Conservation (phyloP, 169 alveolate genomes). For the Theileria equi region DNA sequence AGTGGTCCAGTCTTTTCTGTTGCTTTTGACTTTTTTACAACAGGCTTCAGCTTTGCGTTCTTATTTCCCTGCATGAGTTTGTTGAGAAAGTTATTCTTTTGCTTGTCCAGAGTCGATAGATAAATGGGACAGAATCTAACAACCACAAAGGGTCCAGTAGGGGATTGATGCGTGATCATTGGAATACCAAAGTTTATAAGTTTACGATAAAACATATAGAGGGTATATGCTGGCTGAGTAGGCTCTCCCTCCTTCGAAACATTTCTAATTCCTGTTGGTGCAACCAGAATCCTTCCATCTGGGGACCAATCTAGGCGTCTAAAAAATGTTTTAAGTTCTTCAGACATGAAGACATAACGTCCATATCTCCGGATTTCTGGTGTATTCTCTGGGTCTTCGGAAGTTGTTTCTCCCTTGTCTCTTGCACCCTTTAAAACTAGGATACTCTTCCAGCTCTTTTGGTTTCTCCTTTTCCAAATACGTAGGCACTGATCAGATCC, state of each 20-base stretch:
- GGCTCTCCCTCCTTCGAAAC: slow-evolving; percentile 13
- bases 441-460: slow-evolving; percentile 72
- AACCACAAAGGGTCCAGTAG: slow-evolving; percentile 65
- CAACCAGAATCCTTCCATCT: slow-evolving; percentile 80
- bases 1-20: neutral
- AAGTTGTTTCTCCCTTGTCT: slow-evolving; percentile 45
- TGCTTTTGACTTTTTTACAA: slow-evolving; percentile 5
- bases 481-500: slow-evolving; percentile 80
- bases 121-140: slow-evolving; percentile 57
- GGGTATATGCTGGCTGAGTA: slow-evolving; percentile 27
- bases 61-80: slow-evolving; percentile 13
- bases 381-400: slow-evolving; percentile 35
- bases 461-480: slow-evolving; percentile 72
- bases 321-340: slow-evolving; percentile 82
- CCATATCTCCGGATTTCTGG: slow-evolving; percentile 40
- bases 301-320: slow-evolving; percentile 89
- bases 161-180: slow-evolving; percentile 64
- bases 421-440: slow-evolving; percentile 34
- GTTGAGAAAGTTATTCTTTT: slow-evolving; percentile 43
- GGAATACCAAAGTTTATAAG: slow-evolving; percentile 54
- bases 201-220: slow-evolving; percentile 59
- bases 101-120: slow-evolving; percentile 23
- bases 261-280: slow-evolving; percentile 81
- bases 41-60: slow-evolving; percentile 7
- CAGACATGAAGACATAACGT: slow-evolving; percentile 75